Base-by-base conservation (phyloP, 164 flowering plant genomes). In the Nelumbo lutea region DNA sequence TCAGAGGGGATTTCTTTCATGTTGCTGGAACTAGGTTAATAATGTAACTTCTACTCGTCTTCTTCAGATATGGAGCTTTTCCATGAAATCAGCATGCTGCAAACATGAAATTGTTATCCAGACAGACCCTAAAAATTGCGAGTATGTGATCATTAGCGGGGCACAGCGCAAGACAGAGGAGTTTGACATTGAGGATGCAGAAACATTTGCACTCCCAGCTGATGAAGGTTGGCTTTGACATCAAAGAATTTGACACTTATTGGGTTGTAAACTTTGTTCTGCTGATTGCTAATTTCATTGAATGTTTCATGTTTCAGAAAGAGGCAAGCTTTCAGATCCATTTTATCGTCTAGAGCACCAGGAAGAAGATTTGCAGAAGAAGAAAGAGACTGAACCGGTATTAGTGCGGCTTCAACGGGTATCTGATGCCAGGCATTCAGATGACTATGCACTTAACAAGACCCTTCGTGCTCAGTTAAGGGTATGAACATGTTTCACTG, bases 281-380 rank as follows among this genome's bases (percentile, higher is more conserved):
- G 4, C 63, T 8, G 13, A 47, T 70, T 68, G 2, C n/a, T 62
- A 10, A 55, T 41, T 47, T 68, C 57, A 53, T 65, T 68, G 38
- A 64, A 62, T 61, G 51, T 8, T 73, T 40, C 53, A 3, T 70
- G 71, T 61, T 77, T 45, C 86, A 95, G 99, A 87, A 66, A 90
- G 76, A 71, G 90, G 93, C 43, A 95, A 92, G 82, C 90, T 95
- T 59, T 76, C 87, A 27, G 99, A 95, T 81, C 99, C 99, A 14
- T 92, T 95, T 72, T 90, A 92, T 66, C 96, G 97, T n/a, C 97
- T 95, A 66, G 99, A 95, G 73, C 99, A 92, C 71, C 91, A 90
- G 72, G 98, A 85, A 71, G 87, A 70, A 70, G 99, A 95, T 77
- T 52, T 95, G 76, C 82, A 84, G 81, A 95, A 95, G 81, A 95